A percentile compares a stretch with the other conserved stretches of the same genome.
Evolutionary conservation across 108 stramenopile species (phyloP).

Genomic region (Conticribra weissflogii): DNA sequence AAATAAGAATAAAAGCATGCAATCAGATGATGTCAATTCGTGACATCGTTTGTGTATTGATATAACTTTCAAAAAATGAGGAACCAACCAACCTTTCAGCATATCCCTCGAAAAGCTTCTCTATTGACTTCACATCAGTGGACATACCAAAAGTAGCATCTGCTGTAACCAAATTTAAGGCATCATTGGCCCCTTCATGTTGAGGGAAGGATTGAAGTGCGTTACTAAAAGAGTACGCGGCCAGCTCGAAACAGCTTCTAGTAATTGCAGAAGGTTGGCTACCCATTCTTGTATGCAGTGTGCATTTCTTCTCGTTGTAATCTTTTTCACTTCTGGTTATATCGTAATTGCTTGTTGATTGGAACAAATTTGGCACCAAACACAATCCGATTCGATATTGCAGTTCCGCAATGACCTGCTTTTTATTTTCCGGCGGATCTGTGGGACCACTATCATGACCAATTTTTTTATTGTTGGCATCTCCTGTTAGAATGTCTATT

Average conservation of each 20-base stretch:
- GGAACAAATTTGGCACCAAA: constrained; percentile 47
- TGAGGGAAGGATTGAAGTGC: constrained; percentile 56
- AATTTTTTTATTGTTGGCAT: not conserved
- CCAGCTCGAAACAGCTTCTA: constrained; percentile 60
- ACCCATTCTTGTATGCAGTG: constrained; percentile 33
- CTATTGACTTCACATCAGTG: constrained; percentile 59
- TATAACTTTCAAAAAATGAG: too few species aligned
- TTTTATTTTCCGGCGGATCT: constrained; percentile 63
- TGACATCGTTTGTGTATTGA: too few species aligned
- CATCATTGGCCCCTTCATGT: constrained; percentile 72
- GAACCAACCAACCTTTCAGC: constrained; percentile 56
- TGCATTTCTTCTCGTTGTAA: constrained; percentile 36
- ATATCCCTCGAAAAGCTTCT: constrained; percentile 73
- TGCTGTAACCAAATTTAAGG: constrained; percentile 73
- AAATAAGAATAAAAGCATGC: too few species aligned
- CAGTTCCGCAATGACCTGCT: constrained; percentile 63
- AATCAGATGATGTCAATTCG: too few species aligned
- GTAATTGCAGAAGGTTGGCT: constrained; percentile 29
- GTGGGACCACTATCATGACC: constrained; percentile 44
- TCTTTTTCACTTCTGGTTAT: not conserved
- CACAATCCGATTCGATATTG: constrained; percentile 76
- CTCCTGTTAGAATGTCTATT: constrained; percentile 58
- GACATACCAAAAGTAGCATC: constrained; percentile 84
- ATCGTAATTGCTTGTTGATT: not conserved
- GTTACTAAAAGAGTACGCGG: constrained; percentile 60